Conservation (phyloP, 768 basidiomycete species). For the Tylopilus rubrobrunneus region DNA sequence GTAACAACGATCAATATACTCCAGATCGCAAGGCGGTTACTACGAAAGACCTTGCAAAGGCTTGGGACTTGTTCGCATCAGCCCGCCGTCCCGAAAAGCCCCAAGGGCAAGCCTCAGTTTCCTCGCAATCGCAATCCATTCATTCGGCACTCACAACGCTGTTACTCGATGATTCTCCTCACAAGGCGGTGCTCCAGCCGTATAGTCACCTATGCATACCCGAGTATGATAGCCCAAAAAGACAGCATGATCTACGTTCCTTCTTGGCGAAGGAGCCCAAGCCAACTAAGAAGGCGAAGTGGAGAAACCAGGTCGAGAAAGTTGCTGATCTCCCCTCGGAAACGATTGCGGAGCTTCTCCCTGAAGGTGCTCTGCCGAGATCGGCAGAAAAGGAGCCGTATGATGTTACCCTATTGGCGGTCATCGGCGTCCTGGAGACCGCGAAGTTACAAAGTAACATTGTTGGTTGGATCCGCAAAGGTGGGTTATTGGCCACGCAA, state of each 20-base stretch:
- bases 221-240: slow-evolving; percentile 54
- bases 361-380: not conserved
- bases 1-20: not conserved
- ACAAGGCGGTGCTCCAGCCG: slow-evolving; percentile 64
- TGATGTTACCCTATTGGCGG: slow-evolving; percentile 56
- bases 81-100: slow-evolving; percentile 2
- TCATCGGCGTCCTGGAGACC: slow-evolving; percentile 62
- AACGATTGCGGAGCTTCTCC: not conserved
- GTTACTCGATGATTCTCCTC: slow-evolving; percentile 50
- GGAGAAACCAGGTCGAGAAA: not conserved
- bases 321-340: not conserved
- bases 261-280: slow-evolving; percentile 20
- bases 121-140: slow-evolving; percentile 1
- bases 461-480: slow-evolving; percentile 60
- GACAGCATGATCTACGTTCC: slow-evolving; percentile 35
- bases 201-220: slow-evolving; percentile 77
- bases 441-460: slow-evolving; percentile 59
- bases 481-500: slow-evolving; percentile 39
- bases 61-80: slow-evolving; percentile 50
- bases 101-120: not conserved
- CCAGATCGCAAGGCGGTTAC: slow-evolving; percentile 37
- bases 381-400: slow-evolving; percentile 22
- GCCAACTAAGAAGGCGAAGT: slow-evolving; percentile 6
- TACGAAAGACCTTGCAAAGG: slow-evolving; percentile 69
- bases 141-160: slow-evolving; percentile 48